Percentiles rank a stretch among this genome's conserved stretches.
These are phyloP conservation scores for Tolypocladium album DNA, from an alignment of 2,329 filamentous ascomycete species.

Conservation along the genomic window DNA sequence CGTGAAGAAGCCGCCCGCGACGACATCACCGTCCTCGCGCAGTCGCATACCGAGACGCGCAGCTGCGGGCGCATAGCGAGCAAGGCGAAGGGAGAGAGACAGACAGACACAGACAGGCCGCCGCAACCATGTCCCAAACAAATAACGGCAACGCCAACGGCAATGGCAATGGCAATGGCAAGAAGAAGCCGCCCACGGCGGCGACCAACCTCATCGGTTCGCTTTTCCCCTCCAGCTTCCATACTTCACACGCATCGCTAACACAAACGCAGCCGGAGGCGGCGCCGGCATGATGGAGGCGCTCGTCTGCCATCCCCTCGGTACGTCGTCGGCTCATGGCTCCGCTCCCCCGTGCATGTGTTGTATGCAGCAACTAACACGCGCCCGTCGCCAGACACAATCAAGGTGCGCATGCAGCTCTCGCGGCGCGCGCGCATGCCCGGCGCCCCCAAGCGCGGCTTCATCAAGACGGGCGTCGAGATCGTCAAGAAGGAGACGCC, in stretches of 20 bases:
- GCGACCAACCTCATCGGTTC: conserved; percentile 87
- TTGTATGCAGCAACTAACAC: neutral
- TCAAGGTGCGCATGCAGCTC: conserved; percentile 99
- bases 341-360: neutral
- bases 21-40: too few relatives aligned
- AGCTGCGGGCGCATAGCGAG: neutral
- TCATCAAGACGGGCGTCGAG: conserved; percentile 73
- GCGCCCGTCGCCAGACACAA: conserved; percentile 54
- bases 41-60: neutral
- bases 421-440: conserved; percentile 74
- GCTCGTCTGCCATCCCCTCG: conserved; percentile 72
- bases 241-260: conserved; percentile 6
- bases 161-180: conserved; percentile 13
- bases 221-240: conserved; percentile 11
- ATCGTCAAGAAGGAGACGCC: conserved; percentile 88
- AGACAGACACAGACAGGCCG: neutral
- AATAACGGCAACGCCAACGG: conserved; percentile 10
- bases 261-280: conserved; percentile 60
- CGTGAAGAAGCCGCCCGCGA: neutral
- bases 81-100: neutral
- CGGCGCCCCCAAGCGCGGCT: conserved; percentile 78
- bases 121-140: conserved; percentile 21
- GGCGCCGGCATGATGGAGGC: conserved; percentile 99
- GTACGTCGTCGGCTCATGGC: too few relatives aligned
- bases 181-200: conserved; percentile 71